phyloP scores from a whole-genome alignment of 73 alveolate genomes.

The Durusdinium trenchii region DNA sequence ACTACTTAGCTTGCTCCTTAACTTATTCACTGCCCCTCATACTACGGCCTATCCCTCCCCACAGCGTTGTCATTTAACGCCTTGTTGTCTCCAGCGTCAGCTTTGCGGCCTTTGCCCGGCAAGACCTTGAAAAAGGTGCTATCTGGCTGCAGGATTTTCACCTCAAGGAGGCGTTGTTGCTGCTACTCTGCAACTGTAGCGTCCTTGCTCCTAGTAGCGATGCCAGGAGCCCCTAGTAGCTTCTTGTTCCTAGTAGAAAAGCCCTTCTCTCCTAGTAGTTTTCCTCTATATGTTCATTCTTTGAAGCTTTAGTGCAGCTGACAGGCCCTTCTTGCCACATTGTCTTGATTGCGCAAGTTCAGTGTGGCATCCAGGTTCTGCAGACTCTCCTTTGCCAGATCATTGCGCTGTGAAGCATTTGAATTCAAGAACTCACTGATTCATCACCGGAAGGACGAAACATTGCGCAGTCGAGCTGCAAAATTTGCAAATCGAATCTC shows the following conservation, averaged over 20 bases:
- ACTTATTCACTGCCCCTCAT: no score
- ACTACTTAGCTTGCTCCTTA: background rate
- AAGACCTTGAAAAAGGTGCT: constrained; percentile 99
- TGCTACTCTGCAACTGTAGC: background rate
- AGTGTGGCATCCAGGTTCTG: constrained; percentile 85
- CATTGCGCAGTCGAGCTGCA: constrained; percentile 98
- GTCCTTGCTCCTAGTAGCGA: no score
- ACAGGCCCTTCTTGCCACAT: constrained; percentile 58
- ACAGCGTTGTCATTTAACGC: constrained; percentile 86
- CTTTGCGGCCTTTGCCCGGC: constrained; percentile 98
- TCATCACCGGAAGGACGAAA: constrained; percentile 13
- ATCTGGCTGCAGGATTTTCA: constrained; percentile 99
- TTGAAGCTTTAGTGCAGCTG: no score
- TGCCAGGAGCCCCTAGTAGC: no score
- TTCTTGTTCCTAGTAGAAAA: no score
- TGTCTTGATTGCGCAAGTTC: constrained; percentile 77
- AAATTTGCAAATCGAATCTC: constrained; percentile 99
- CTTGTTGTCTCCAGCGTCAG: constrained; percentile 96
- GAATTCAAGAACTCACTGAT: background rate
- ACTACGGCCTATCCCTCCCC: no score
- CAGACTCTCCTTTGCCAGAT: constrained; percentile 54
- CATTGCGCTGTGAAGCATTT: background rate
- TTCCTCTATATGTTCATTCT: no score
- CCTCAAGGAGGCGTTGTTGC: background rate
- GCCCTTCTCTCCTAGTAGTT: no score